Percentiles rank a stretch among this genome's conserved stretches.
phyloP scores from a whole-genome alignment of 2,329 filamentous ascomycete genomes.

The Beauveria sp. region DNA sequence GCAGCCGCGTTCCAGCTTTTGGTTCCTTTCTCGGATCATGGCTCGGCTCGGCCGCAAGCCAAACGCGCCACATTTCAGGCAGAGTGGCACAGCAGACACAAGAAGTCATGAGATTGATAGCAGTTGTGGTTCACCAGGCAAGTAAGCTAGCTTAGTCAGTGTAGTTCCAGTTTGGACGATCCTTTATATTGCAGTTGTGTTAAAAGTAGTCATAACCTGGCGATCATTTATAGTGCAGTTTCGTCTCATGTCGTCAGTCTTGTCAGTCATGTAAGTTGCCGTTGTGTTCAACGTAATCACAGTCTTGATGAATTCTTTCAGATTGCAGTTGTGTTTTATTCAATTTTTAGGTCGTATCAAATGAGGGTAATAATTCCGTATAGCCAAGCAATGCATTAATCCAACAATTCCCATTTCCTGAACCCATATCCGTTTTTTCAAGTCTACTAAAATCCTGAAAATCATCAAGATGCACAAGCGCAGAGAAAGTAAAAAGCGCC shows the following conservation, averaged over 20 bases:
- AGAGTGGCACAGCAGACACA: not conserved
- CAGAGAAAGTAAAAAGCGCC: not conserved
- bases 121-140: too few relatives aligned
- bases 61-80: not conserved
- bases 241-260: too few relatives aligned
- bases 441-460: slow-evolving; percentile 6
- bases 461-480: not conserved
- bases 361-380: slow-evolving; percentile 10
- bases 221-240: too few relatives aligned
- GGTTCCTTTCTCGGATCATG: slow-evolving; percentile 1
- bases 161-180: too few relatives aligned
- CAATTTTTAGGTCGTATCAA: slow-evolving; percentile 5
- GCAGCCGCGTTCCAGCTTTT: not conserved
- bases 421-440: not conserved
- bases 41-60: slow-evolving; percentile 9
- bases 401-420: not conserved
- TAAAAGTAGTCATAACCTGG: too few relatives aligned
- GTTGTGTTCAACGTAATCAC: too few relatives aligned
- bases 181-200: too few relatives aligned
- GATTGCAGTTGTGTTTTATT: too few relatives aligned
- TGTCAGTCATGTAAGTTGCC: too few relatives aligned
- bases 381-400: slow-evolving; percentile 9
- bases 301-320: too few relatives aligned
- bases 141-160: too few relatives aligned
- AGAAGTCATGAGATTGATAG: too few relatives aligned